Evolutionary conservation across 495 filamentous ascomycete genomes (phyloP), one percentile per base, ranked within the genome.

Genomic region (Penicillium goetzii): DNA sequence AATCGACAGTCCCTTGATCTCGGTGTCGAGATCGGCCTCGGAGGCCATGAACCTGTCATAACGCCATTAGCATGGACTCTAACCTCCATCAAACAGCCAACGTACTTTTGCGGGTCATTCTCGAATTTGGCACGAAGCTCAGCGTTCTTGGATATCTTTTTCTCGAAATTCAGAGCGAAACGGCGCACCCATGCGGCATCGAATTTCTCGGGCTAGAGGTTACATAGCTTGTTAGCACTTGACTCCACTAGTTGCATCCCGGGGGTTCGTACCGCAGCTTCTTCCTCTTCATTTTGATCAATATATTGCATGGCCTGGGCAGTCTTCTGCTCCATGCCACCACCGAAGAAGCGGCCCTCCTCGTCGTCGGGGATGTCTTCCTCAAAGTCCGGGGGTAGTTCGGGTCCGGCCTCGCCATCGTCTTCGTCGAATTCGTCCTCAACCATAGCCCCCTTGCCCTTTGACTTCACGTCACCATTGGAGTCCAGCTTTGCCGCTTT

Each of bases 261-360:
- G 4, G 21, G 0, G 15, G 17, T 3, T 53, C 75, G 65, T 78
- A 77, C 80, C 61, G 69, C 76, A 60, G 80, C 73, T 40, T 85
- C 82, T 12, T 86, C 85, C 58, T 72, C 74, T 55, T 92, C 89
- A 45, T 85, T 81, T 51, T 85, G 81, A 56, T 95, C 90, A 49
- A 99, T 88, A 73, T 89, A 97, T 72, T 98, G 89, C 72, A 99
- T 85, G n/a, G 93, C 92, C 61, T 94, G 86, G 4, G 85, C 87
- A 60, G 95, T 92, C 59, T 89, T 84, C 33, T 86, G 84, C 30
- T 90, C 91, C 65, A 98, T 88, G 47, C 95, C 95, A 59, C 92
- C 91, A 47, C 94, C 95, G 69, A 96, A 98, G 81, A 99, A 99
- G 53, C 95, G 87, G 0, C 94, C 93, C 61, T 93, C 95, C 58